Evolutionary conservation across 2,329 filamentous ascomycete species (phyloP).

Genomic region (Rhinocladiella similis): DNA sequence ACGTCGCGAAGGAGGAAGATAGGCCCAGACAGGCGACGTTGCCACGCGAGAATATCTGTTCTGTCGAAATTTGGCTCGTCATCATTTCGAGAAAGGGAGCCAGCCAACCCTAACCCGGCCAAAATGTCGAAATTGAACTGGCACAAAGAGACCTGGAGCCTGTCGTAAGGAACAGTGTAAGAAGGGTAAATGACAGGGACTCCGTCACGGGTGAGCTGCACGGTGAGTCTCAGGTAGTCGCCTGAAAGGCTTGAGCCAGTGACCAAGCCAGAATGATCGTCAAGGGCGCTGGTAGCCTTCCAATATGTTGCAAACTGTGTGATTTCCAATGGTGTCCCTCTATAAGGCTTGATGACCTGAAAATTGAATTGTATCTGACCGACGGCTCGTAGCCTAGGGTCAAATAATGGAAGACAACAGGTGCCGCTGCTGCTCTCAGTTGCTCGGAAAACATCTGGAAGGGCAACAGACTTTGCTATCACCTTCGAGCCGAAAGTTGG

Average conservation of each 20-base stretch:
- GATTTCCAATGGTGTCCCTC: conserved; percentile 88
- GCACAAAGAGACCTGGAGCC: conserved; percentile 78
- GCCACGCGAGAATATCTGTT: conserved; percentile 36
- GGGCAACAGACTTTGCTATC: conserved; percentile 90
- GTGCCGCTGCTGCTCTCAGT: conserved; percentile 72
- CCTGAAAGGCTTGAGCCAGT: conserved; percentile 94
- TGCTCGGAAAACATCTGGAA: conserved; percentile 81
- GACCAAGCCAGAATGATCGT: conserved; percentile 82
- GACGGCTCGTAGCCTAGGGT: conserved; percentile 86
- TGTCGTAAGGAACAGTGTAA: conserved; percentile 75
- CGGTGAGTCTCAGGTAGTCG: conserved; percentile 89
- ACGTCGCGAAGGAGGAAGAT: conserved; percentile 80
- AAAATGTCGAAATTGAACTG: conserved; percentile 65
- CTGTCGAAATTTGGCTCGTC: conserved; percentile 30
- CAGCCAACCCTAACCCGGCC: conserved; percentile 24
- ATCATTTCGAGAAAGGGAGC: conserved; percentile 48
- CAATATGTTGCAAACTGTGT: conserved; percentile 99
- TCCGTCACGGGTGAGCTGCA: conserved; percentile 87
- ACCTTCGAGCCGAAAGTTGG: conserved; percentile 97
- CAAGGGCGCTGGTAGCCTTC: conserved; percentile 94
- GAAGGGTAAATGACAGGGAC: conserved; percentile 83
- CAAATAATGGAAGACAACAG: conserved; percentile 87
- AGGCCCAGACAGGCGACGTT: conserved; percentile 70
- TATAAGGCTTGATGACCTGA: conserved; percentile 95
- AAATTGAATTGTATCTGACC: conserved; percentile 93